Evolutionary conservation across 768 basidiomycete genomes (phyloP).

Genomic region (Harrya chromipes): DNA sequence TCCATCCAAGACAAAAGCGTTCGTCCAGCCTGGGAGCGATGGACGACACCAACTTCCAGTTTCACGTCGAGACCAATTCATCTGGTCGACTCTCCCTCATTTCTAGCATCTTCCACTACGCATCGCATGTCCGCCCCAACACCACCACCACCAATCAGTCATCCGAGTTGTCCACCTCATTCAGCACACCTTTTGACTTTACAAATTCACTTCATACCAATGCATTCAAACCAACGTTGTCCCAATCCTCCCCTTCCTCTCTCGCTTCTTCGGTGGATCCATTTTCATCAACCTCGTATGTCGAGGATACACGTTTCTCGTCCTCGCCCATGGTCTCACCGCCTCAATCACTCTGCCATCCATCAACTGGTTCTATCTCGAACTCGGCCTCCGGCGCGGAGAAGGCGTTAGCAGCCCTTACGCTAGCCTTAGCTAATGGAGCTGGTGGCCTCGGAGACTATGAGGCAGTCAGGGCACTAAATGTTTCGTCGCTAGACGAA

Average conservation of each 20-base stretch:
- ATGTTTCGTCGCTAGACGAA: conserved; percentile 35
- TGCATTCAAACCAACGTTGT: conserved; percentile 19
- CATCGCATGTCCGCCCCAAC: conserved; percentile 14
- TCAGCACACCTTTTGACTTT: conserved; percentile 28
- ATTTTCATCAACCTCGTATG: conserved; percentile 3
- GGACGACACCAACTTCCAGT: conserved; percentile 34
- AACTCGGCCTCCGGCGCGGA: conserved; percentile 47
- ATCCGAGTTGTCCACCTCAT: conserved; percentile 17
- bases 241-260: conserved; percentile 18
- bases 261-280: conserved; percentile 8
- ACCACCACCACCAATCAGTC: conserved; percentile 6
- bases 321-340: conserved; percentile 10
- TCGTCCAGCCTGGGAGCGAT: conserved; percentile 45
- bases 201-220: conserved; percentile 25
- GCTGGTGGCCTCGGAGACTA: conserved; percentile 61
- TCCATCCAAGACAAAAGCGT: conserved; percentile 36
- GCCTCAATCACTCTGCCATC: conserved; percentile 13
- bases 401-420: conserved; percentile 58
- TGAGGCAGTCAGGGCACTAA: conserved; percentile 40
- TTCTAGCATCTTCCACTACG: conserved; percentile 17
- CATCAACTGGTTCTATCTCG: not conserved
- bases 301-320: conserved; percentile 4
- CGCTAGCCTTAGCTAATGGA: conserved; percentile 60
- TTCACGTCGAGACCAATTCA: conserved; percentile 5
- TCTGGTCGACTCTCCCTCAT: conserved; percentile 25